Evolutionary conservation across 2,329 filamentous ascomycete genomes (phyloP), one percentile per base, ranked within the genome.

Genomic region (Penicillium hordei): DNA sequence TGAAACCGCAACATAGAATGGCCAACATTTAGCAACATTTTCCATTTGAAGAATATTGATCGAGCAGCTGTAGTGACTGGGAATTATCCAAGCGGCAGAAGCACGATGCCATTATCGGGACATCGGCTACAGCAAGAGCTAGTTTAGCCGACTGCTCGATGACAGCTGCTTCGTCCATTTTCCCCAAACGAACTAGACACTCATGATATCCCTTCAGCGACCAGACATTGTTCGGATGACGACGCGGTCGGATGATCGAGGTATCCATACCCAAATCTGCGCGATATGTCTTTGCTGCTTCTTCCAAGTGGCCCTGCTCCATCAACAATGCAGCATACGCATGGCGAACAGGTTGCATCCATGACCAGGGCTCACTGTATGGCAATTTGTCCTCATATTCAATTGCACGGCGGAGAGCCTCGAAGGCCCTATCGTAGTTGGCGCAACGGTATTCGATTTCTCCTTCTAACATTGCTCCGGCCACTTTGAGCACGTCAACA

Each of bases 351-450:
- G 88, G 88, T 67, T 89, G 86, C 88, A 91, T 90, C 88, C 88
- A 91, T 0, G 86, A 85, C 88, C 88, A 90, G 0, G 89, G 89
- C 68, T 91, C 89, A 49, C 87, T 86, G 60, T 89, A 91, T 0
- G 83, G 84, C 19, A 91, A 78, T 0, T 69, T 72, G 62, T 89
- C 87, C 61, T 89, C 86, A 0, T 82, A 77, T 1, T 73, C 67
- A 19, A 89, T 84, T 0, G 87, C 81, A 7, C 75, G 73, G 1
- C 81, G 78, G 1, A 91, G 75, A 45, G 82, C 77, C 1, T 72
- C 67, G 66, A 89, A 90, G 0, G 87, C 88, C 0, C 68, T 42
- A 0, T 84, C 80, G 52, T 82, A 81, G 46, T 86, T 81, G 0
- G 78, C 80, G 2, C 77, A 76, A 1, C 89, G 85, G 65, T 92